Percentiles rank a stretch among this genome's conserved stretches.
Conservation (phyloP, 345 rosid genomes). For the Gossypium mustelinum region DNA sequence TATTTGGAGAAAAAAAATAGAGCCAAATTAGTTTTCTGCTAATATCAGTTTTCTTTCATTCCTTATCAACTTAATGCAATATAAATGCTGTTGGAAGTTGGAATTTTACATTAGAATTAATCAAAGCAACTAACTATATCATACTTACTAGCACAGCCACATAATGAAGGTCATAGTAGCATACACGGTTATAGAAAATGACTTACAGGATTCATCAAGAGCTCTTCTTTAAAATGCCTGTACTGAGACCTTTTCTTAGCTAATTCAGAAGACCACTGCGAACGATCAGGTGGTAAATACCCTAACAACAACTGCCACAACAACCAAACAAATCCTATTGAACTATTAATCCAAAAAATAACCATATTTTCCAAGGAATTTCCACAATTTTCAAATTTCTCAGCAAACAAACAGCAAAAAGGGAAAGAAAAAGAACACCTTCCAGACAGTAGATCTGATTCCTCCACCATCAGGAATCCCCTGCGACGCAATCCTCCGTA, state of each 20-base stretch:
- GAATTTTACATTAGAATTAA: neutral
- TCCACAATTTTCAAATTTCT: neutral
- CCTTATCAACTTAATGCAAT: neutral
- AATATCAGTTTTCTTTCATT: neutral
- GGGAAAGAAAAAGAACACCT: constrained; percentile 37
- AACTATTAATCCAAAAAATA: neutral
- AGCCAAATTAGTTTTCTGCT: neutral
- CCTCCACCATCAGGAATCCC: constrained; percentile 88
- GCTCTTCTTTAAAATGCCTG: constrained; percentile 83
- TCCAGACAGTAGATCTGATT: constrained; percentile 84
- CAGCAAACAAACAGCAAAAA: neutral
- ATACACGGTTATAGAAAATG: neutral
- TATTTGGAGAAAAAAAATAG: neutral
- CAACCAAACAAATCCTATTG: neutral
- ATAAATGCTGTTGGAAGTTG: neutral
- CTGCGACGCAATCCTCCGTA: constrained; percentile 76
- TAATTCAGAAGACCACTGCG: constrained; percentile 73
- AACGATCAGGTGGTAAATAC: constrained; percentile 77
- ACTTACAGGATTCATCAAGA: constrained; percentile 84
- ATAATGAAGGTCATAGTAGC: neutral
- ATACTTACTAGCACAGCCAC: neutral
- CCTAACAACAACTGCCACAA: constrained; percentile 74
- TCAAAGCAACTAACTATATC: neutral
- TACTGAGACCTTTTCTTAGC: constrained; percentile 88
- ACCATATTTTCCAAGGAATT: neutral